A percentile compares a stretch with the other conserved stretches of the same genome.
phyloP scores from a whole-genome alignment of 305 asterid species.

The Withania somnifera region DNA sequence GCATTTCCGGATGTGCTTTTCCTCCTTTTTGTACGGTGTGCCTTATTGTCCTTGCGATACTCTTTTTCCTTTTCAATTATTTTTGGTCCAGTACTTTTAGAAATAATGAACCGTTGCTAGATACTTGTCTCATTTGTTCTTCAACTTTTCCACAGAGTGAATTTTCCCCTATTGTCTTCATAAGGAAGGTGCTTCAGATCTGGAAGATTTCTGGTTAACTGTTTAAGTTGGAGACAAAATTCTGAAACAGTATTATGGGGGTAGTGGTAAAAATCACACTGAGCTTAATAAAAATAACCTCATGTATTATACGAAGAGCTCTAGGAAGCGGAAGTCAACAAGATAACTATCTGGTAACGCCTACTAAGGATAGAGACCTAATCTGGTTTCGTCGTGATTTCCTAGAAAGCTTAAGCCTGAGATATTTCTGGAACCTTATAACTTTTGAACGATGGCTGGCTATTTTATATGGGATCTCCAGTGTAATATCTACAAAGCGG shows the following conservation, averaged over 20 bases:
- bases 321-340: background rate
- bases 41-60: background rate
- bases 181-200: background rate
- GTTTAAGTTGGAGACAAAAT: background rate
- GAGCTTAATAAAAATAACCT: background rate
- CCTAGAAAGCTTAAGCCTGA: background rate
- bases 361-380: background rate
- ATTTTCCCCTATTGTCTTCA: background rate
- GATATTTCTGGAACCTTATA: background rate
- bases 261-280: background rate
- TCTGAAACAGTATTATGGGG: background rate
- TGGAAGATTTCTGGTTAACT: background rate
- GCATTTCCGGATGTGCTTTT: background rate
- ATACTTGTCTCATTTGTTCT: background rate
- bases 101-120: background rate
- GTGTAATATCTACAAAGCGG: too few relatives aligned
- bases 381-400: background rate
- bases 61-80: background rate
- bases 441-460: background rate
- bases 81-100: background rate
- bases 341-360: background rate
- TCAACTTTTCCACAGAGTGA: background rate
- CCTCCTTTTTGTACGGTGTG: background rate
- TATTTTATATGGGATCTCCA: background rate
- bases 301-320: background rate